phyloP scores from a whole-genome alignment of 345 rosid genomes.

The Acer saccharum region DNA sequence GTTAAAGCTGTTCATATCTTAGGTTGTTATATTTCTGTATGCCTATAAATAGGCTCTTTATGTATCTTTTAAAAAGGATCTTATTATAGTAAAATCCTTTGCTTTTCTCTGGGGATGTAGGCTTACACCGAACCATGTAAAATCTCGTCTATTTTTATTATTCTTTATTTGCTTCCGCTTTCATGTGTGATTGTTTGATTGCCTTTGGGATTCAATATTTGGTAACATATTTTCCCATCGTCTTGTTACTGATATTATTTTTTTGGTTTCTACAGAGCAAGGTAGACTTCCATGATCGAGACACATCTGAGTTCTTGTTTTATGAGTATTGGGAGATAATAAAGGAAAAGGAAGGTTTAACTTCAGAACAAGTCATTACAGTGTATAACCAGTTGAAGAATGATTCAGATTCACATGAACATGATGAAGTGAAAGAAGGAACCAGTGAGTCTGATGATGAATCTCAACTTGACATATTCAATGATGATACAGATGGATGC shows the following conservation, averaged over 20 bases:
- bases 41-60: too few species aligned
- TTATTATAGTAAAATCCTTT: too few species aligned
- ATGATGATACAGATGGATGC: constrained; percentile 16
- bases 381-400: constrained; percentile 31
- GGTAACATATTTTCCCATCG: neutral
- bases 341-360: constrained; percentile 38
- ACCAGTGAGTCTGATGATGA: constrained; percentile 24
- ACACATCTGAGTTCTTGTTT: constrained; percentile 41
- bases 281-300: constrained; percentile 41
- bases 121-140: too few species aligned
- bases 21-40: too few species aligned
- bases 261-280: constrained; percentile 28
- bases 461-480: constrained; percentile 13
- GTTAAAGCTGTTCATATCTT: too few species aligned
- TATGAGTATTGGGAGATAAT: constrained; percentile 52
- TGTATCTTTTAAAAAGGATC: too few species aligned
- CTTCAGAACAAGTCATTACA: constrained; percentile 30
- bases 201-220: too few species aligned
- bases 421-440: constrained; percentile 20
- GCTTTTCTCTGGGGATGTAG: too few species aligned
- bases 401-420: constrained; percentile 18
- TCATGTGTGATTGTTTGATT: too few species aligned
- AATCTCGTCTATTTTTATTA: too few species aligned
- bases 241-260: neutral
- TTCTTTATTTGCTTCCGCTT: too few species aligned